Evolutionary conservation across 257 asterid species (phyloP), one percentile per base, ranked within the genome.

Genomic region (Agastache rugosa): DNA sequence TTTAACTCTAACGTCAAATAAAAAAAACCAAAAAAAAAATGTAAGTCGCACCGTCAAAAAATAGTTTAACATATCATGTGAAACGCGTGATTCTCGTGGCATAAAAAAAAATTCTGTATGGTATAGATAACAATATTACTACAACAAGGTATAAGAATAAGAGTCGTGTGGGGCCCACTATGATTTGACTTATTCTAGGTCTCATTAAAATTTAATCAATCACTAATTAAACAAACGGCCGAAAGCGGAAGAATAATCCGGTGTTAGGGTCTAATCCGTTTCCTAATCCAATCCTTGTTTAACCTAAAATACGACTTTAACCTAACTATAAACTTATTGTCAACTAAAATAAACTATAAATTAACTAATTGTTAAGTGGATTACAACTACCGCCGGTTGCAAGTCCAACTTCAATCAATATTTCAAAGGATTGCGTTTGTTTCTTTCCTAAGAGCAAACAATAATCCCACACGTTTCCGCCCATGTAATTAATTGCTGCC

Each of bases 11-110:
- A 53, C 9, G 0, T 50, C 17, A 17, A 50, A 50, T 50, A n/a
- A 5, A 50, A 12, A 10, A 55, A 9, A 14, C 8, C 25, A 8
- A 8, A 53, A 7, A 50, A 12, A 17, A 53, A 19, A 4, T 8
- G 14, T n/a, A 29, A 35, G 47, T n/a, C 16, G 16, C 66, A 22
- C 53, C 14, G 79, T 56, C 63, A 56, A 20, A 42, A 51, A 55
- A 17, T 12, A 2, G 25, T 16, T 35, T 22, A 16, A 41, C 41
- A 19, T 51, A 20, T 65, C 56, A 55, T 56, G 74, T 78, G 74
- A 65, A 56, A 56, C 41, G 66, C 89, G 77, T 82, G 89, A 50
- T 67, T 82, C 78, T 78, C 85, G 80, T 87, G 89, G 68, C 61
- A 41, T 47, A 77, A 29, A 34, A 53, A 4, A 11, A 41, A 16